Conservation (phyloP, 164 flowering plant genomes). For the Magnolia kwangsiensis region DNA sequence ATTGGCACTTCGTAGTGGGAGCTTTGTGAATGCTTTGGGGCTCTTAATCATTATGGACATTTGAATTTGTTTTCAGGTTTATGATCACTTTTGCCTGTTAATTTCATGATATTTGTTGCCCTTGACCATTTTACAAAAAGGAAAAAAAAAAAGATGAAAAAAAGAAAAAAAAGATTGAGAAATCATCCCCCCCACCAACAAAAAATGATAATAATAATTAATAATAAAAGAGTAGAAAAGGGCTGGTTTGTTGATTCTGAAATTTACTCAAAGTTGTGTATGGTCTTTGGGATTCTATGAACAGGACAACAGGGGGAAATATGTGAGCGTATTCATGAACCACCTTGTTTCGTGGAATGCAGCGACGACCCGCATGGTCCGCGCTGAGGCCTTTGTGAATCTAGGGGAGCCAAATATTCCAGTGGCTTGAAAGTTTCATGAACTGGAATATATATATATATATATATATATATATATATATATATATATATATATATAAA, state of each 20-base stretch:
- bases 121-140: too few relatives aligned
- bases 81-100: too few relatives aligned
- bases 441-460: background rate
- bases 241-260: background rate
- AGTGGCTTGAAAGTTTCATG: conserved; percentile 31
- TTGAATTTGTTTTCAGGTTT: too few relatives aligned
- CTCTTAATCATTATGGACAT: too few relatives aligned
- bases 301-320: conserved; percentile 73
- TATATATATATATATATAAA: background rate
- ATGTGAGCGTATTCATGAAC: conserved; percentile 60
- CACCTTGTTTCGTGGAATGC: conserved; percentile 87
- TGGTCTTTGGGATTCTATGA: background rate
- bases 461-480: background rate
- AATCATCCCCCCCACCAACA: too few relatives aligned
- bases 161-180: too few relatives aligned
- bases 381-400: conserved; percentile 83
- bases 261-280: background rate
- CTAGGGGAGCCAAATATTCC: conserved; percentile 89
- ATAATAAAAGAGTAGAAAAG: background rate
- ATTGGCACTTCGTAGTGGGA: too few relatives aligned
- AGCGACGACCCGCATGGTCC: conserved; percentile 61
- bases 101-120: too few relatives aligned
- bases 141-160: too few relatives aligned
- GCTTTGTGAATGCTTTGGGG: too few relatives aligned
- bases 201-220: too few relatives aligned